Evolutionary conservation across 1,284 basidiomycete genomes (phyloP), one percentile per base, ranked within the genome.

Genomic region (Cryptococcus jaspeensis): DNA sequence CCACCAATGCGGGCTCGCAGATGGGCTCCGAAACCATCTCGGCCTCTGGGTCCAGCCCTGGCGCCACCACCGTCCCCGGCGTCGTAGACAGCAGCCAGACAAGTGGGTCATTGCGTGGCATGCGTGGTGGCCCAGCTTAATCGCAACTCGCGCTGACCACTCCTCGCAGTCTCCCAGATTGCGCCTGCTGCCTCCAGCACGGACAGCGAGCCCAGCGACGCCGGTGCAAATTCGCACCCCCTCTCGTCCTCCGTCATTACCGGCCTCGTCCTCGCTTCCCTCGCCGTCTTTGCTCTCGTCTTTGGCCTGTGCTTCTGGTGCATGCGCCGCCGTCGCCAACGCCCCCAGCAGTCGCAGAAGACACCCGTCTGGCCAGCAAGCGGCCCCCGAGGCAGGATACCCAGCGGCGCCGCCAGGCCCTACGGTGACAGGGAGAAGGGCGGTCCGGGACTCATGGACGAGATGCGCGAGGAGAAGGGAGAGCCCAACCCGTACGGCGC

Each of bases 351-450:
- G 2, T 37, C 28, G 20, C 35, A 23, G 16, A 16, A 25, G 6
- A 44, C 12, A 18, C 28, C 54, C 22, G 40, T 35, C 44, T 61
- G 55, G 55, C 56, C 56, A 9, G 41, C 37, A 2, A 53, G 42
- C 28, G 56, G 56, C 20, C 49, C 57, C 5, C 18, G 13, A 52
- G 58, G 48, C 7, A 18, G 52, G 16, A 45, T 43, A 18, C 38
- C 53, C 12, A 51, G 45, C 5, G 46, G n/a, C 8, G 52, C 15
- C 1, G 15, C 43, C 0, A 23, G 64, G 32, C 64, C 61, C 11
- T 68, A 65, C 52, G 65, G 66, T 3, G 40, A 51, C 23, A 36
- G 63, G 15, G 58, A 70, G 40, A 68, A 70, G 39, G 63, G 61
- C 15, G 66, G 66, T 5, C 46, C 49, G 28, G 69, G 62, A 2